phyloP scores from a whole-genome alignment of 352 stramenopile species.

The Globisporangium cylindrosporum region DNA sequence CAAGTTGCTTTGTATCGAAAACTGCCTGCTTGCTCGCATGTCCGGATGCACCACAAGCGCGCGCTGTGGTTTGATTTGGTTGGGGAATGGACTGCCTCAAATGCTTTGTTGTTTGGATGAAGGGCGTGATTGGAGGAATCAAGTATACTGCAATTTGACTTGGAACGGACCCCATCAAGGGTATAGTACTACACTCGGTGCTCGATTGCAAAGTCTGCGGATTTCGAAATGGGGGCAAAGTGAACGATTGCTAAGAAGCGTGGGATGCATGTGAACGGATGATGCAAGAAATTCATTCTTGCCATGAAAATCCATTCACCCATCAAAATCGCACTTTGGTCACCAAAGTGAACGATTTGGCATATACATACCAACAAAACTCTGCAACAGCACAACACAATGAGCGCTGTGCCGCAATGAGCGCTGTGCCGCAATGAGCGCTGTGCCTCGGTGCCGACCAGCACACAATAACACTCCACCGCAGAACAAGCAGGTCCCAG shows the following conservation, averaged over 20 bases:
- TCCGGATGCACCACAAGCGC: too few relatives aligned
- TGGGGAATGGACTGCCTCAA: too few relatives aligned
- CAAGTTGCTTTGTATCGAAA: neutral
- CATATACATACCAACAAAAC: neutral
- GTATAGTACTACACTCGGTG: neutral
- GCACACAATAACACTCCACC: too few relatives aligned
- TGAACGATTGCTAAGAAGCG: conserved; percentile 1
- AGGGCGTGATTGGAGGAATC: conserved; percentile 5
- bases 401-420: neutral
- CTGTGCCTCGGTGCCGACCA: neutral
- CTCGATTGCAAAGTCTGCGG: neutral
- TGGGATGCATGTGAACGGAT: neutral
- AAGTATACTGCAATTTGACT: neutral
- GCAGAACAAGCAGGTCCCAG: too few relatives aligned
- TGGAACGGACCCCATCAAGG: neutral
- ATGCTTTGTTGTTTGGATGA: conserved; percentile 11
- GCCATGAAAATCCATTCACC: neutral
- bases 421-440: neutral
- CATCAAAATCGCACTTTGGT: neutral
- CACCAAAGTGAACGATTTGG: neutral
- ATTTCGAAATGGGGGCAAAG: neutral
- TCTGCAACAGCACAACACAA: neutral
- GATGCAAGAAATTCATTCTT: neutral
- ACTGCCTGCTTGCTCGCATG: neutral
- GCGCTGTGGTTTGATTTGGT: too few relatives aligned